Evolutionary conservation across 768 basidiomycete genomes (phyloP).

Genomic region (Boletus reticulatus): DNA sequence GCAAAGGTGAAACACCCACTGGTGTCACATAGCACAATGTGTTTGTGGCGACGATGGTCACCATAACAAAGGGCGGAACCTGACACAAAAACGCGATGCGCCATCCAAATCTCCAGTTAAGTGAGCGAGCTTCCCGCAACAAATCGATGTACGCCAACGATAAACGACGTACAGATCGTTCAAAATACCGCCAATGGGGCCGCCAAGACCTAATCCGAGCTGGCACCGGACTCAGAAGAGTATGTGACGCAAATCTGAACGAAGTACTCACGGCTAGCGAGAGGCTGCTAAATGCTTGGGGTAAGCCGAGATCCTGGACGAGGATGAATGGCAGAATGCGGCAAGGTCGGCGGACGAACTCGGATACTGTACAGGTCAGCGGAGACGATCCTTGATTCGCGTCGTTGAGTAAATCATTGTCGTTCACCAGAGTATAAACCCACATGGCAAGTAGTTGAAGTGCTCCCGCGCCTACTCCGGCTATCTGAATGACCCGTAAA

Average conservation of each 20-base stretch:
- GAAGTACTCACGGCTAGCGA: conserved; percentile 1
- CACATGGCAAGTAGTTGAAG: conserved; percentile 12
- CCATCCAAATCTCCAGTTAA: conserved; percentile 37
- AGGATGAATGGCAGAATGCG: neutral
- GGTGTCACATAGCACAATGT: conserved; percentile 9
- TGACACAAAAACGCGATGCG: conserved; percentile 14
- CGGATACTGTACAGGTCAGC: conserved; percentile 12
- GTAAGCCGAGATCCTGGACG: conserved; percentile 1
- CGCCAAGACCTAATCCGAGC: conserved; percentile 14
- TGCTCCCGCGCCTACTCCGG: conserved; percentile 12
- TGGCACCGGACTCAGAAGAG: neutral
- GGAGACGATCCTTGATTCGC: conserved; percentile 7
- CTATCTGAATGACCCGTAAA: conserved; percentile 3
- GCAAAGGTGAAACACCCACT: neutral
- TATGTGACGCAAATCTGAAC: neutral
- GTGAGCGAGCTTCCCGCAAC: neutral
- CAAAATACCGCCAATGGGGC: conserved; percentile 9
- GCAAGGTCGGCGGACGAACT: neutral
- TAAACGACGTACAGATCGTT: conserved; percentile 8
- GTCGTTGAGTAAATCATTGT: neutral
- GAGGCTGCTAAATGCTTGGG: conserved; percentile 44
- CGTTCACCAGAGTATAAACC: neutral
- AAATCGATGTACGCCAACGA: too few species aligned
- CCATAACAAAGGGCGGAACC: conserved; percentile 3
- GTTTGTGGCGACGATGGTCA: conserved; percentile 1